phyloP scores from a whole-genome alignment of 2,329 filamentous ascomycete species.

The Exophiala phaeomuriformis region DNA sequence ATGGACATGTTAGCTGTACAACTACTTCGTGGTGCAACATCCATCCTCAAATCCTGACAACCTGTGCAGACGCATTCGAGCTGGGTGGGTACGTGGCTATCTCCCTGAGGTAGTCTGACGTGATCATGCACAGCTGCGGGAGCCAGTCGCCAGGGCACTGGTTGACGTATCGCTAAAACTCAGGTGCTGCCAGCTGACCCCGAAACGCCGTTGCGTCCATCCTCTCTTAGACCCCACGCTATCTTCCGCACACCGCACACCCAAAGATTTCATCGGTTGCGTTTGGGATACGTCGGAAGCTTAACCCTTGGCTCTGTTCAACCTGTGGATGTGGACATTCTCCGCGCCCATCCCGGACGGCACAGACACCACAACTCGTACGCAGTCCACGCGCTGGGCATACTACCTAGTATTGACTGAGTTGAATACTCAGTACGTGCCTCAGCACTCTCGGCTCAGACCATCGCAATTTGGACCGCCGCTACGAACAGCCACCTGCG shows the following conservation, averaged over 20 bases:
- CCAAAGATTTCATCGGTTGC: background rate
- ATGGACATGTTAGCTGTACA: too few relatives aligned
- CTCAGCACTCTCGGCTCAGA: too few relatives aligned
- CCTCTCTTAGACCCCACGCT: background rate
- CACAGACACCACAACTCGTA: background rate
- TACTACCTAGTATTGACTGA: too few relatives aligned
- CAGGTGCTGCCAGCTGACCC: background rate
- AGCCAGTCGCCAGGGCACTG: slow-evolving; percentile 1
- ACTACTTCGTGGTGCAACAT: too few relatives aligned
- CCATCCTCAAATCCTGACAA: too few relatives aligned
- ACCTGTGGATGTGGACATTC: background rate
- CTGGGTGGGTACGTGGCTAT: background rate
- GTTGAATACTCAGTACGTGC: too few relatives aligned
- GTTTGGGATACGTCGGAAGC: background rate
- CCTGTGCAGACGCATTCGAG: background rate
- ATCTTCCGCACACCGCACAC: background rate
- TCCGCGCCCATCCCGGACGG: background rate
- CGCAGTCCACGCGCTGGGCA: too few relatives aligned
- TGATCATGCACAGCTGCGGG: background rate
- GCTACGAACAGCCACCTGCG: too few relatives aligned
- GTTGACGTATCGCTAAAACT: background rate
- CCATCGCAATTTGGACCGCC: too few relatives aligned
- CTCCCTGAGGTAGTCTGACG: background rate
- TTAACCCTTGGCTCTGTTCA: background rate
- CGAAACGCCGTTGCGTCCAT: background rate